Percentiles rank a stretch among this genome's conserved stretches.
phyloP scores from a whole-genome alignment of 345 rosid genomes.

The Sisymbrium irio region DNA sequence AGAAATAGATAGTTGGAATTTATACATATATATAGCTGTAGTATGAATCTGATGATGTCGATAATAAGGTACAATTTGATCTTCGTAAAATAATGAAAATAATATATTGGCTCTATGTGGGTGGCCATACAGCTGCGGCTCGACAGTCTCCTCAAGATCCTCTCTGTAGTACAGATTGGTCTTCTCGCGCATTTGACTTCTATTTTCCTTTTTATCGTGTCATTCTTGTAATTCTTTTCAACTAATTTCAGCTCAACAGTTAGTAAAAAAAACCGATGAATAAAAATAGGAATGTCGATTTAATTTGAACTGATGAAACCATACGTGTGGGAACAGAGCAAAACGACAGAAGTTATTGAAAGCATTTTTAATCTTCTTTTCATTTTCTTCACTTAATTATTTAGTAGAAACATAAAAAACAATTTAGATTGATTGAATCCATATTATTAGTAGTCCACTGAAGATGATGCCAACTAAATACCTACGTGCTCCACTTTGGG shows the following conservation, averaged over 20 bases:
- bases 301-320: neutral
- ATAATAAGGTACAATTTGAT: neutral
- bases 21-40: neutral
- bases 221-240: too few relatives aligned
- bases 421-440: neutral
- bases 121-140: slow-evolving; percentile 31
- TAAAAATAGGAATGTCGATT: neutral
- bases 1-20: slow-evolving; percentile 1
- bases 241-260: too few relatives aligned
- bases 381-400: neutral
- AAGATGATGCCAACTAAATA: slow-evolving; percentile 28
- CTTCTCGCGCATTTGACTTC: neutral
- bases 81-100: neutral
- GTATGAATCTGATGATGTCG: neutral
- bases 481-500: slow-evolving; percentile 26
- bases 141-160: slow-evolving; percentile 29
- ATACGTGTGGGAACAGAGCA: slow-evolving; percentile 16
- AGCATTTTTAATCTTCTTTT: neutral
- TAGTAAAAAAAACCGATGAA: neutral
- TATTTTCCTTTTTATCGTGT: too few relatives aligned
- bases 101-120: neutral
- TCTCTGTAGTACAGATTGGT: slow-evolving; percentile 29
- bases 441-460: neutral
- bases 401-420: neutral
- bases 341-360: slow-evolving; percentile 17